Evolutionary conservation across 148 eudicot species (phyloP).

Genomic region (Cornus suecica): DNA sequence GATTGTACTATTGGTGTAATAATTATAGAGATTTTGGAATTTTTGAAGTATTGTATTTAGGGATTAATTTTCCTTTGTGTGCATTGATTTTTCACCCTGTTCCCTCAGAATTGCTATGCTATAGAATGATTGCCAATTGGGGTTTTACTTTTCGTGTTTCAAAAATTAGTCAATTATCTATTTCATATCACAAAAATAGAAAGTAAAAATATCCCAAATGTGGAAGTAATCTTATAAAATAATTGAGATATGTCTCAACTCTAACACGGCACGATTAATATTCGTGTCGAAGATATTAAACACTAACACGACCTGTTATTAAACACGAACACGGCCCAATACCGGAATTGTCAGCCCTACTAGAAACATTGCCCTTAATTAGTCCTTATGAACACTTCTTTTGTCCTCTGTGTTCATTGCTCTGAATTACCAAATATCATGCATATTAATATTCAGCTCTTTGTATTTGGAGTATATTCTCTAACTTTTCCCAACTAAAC

Average conservation of each 20-base stretch:
- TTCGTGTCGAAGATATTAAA: no score
- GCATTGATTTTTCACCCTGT: not conserved
- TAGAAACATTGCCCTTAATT: not conserved
- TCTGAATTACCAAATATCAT: not conserved
- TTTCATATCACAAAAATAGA: not conserved
- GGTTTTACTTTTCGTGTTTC: not conserved
- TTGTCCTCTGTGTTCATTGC: not conserved
- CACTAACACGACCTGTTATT: no score
- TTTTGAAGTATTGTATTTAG: no score
- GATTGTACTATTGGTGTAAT: no score
- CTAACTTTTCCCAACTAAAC: no score
- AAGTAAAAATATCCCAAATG: not conserved
- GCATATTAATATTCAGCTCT: no score
- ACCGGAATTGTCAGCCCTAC: no score
- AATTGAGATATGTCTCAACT: not conserved
- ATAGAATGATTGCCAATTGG: not conserved
- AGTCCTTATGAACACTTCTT: no score
- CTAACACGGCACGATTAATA: no score
- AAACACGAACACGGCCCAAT: no score
- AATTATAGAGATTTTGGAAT: no score
- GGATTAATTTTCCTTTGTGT: not conserved
- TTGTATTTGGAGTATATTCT: no score
- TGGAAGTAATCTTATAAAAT: not conserved
- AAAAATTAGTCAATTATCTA: not conserved
- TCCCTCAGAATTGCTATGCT: not conserved